Evolutionary conservation across 495 filamentous ascomycete genomes (phyloP).

Genomic region (Neurospora sp.): DNA sequence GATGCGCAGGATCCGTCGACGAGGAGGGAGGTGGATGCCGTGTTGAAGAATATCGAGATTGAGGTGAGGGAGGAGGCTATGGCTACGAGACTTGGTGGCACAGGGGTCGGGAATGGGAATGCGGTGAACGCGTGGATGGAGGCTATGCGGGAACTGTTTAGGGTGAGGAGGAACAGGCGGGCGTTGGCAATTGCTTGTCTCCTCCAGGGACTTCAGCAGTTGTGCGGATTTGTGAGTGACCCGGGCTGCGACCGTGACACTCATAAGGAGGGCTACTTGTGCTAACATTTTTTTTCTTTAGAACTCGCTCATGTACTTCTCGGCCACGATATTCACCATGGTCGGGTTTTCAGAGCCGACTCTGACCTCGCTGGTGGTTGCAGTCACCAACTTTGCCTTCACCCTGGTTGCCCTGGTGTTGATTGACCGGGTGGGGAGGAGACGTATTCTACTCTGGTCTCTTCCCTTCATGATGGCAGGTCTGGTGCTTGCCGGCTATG

Average conservation of each 20-base stretch:
- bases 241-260: not conserved
- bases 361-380: conserved; percentile 69
- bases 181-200: conserved; percentile 77
- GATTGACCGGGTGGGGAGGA: conserved; percentile 74
- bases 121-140: conserved; percentile 25
- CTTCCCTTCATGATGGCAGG: conserved; percentile 74
- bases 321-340: conserved; percentile 76
- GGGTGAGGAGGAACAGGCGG: conserved; percentile 56
- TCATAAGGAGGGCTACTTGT: not conserved
- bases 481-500: conserved; percentile 53
- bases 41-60: conserved; percentile 54
- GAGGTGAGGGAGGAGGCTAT: conserved; percentile 61
- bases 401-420: conserved; percentile 65
- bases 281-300: conserved; percentile 17
- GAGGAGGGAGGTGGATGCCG: conserved; percentile 39
- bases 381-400: conserved; percentile 72
- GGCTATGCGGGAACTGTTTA: conserved; percentile 46
- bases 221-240: conserved; percentile 68
- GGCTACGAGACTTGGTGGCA: conserved; percentile 24
- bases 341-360: conserved; percentile 75
- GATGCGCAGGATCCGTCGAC: conserved; percentile 4
- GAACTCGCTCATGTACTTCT: conserved; percentile 95
- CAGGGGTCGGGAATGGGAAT: not conserved
- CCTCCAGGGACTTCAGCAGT: conserved; percentile 79
- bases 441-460: conserved; percentile 74